A percentile compares a stretch with the other conserved stretches of the same genome.
Evolutionary conservation across 2,329 filamentous ascomycete species (phyloP).

Genomic region (Berkeleyomyces basicola): DNA sequence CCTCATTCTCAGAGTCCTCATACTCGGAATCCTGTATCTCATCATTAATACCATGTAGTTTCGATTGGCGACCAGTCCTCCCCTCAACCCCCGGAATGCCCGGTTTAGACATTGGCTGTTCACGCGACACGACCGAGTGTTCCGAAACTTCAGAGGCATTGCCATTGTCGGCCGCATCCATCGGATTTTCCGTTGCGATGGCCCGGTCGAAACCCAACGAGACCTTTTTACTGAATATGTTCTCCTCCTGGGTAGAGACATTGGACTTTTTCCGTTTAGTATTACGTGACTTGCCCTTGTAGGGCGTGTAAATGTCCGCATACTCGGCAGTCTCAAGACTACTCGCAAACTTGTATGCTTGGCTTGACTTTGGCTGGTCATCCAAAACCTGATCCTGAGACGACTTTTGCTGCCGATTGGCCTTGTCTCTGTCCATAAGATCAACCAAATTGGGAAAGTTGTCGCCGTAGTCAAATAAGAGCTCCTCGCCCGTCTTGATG

Average conservation of each 20-base stretch:
- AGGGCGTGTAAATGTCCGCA: too few species aligned
- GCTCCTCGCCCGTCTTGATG: conserved; percentile 55
- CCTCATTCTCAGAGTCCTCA: neutral
- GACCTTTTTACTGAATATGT: neutral
- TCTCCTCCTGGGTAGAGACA: neutral
- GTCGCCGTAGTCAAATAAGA: conserved; percentile 69
- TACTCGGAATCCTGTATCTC: conserved; percentile 1
- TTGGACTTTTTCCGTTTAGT: neutral
- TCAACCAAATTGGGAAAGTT: conserved; percentile 43
- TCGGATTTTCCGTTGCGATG: neutral
- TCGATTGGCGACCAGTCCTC: neutral
- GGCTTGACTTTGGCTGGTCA: neutral
- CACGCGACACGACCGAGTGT: neutral
- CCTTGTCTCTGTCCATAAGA: conserved; percentile 9
- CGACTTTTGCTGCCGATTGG: conserved; percentile 3
- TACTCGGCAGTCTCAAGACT: too few species aligned
- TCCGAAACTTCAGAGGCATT: neutral
- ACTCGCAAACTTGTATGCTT: neutral
- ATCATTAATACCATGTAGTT: neutral
- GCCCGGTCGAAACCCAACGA: neutral
- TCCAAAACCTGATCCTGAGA: neutral
- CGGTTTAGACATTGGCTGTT: neutral
- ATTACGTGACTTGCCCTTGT: neutral
- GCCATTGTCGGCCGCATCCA: neutral
- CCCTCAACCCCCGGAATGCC: too few species aligned